Evolutionary conservation across 78 protist genomes (phyloP).

Genomic region (Dictyostelium firmibasis): DNA sequence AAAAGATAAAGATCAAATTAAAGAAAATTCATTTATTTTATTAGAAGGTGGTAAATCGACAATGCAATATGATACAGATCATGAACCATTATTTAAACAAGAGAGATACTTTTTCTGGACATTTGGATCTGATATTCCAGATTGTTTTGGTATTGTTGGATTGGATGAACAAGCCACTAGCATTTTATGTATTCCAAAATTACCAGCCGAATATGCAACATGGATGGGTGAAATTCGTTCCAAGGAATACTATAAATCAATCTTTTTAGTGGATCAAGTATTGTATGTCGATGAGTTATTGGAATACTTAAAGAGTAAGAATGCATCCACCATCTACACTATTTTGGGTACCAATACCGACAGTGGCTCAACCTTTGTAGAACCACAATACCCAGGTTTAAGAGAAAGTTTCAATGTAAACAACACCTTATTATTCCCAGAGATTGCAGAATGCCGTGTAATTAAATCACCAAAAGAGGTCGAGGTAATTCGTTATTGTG

Average conservation of each 20-base stretch:
- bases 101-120: conserved; percentile 84
- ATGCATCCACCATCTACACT: conserved; percentile 44
- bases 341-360: conserved; percentile 43
- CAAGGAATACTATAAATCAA: conserved; percentile 22
- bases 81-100: conserved; percentile 81
- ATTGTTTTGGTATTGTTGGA: conserved; percentile 69
- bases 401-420: conserved; percentile 46
- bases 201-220: conserved; percentile 74
- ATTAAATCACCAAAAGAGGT: conserved; percentile 84
- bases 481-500: conserved; percentile 78
- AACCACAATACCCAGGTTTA: conserved; percentile 41
- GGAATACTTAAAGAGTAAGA: not conserved
- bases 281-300: conserved; percentile 55
- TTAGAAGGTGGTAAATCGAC: conserved; percentile 61
- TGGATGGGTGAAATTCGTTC: conserved; percentile 79
- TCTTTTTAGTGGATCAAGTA: conserved; percentile 76
- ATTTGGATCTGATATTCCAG: conserved; percentile 83
- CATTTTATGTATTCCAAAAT: conserved; percentile 56
- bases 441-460: conserved; percentile 83
- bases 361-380: not conserved
- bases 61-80: conserved; percentile 60
- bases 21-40: conserved; percentile 50
- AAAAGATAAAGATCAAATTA: conserved; percentile 9
- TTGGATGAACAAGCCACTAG: conserved; percentile 33
- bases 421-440: not conserved